Base-by-base conservation (phyloP, 176 grass and related monocot species). In the Raddia guianensis region DNA sequence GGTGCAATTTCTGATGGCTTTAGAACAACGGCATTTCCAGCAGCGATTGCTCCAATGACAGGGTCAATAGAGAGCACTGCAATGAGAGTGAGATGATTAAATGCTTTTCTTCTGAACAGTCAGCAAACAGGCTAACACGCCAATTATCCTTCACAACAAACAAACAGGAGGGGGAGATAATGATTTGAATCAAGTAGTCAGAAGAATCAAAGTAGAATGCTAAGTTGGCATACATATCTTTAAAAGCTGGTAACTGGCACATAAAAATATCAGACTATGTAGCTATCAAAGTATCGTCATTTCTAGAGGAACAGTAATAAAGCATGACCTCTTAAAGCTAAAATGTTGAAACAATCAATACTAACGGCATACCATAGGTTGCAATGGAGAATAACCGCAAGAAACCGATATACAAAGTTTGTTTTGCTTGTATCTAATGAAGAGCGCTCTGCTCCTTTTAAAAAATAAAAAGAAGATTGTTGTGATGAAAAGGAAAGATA, bases 1-100 rank as follows among this genome's bases (percentile, higher is more conserved):
- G 97, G 89, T 0, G 97, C 84, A 80, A 99, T 63, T 64, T 99
- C 97, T 62, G 97, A 99, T 49, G 97, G 97, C 75, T 99, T 99
- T 52, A 99, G 74, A 14, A 95, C 86, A 74, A 94, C 93, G 40
- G 84, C 63, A 70, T 96, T 96, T 32, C 97, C 97, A 66, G 97
- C 90, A 62, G 90, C 86, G 60, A 99, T 96, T 47, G 97, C 97
- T 70, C 97, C 97, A 32, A 99, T 95, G 63, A 96, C 85, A 0
- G 97, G 97, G 1, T 96, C 93, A 66, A 99, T 83, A 59, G 90
- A 91, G 68, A 99, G 86, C 73, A 91, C 97, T 99, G 16, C 3
- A 74, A 72, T 76, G 10, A 75, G 61, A 2, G 54, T 5, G 45
- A 70, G 1, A 12, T 53, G 5, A 37, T 86, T 34, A 86, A 34